Evolutionary conservation across 768 basidiomycete genomes (phyloP), one percentile per base, ranked within the genome.

Genomic region (Boletus pseudopeckii): DNA sequence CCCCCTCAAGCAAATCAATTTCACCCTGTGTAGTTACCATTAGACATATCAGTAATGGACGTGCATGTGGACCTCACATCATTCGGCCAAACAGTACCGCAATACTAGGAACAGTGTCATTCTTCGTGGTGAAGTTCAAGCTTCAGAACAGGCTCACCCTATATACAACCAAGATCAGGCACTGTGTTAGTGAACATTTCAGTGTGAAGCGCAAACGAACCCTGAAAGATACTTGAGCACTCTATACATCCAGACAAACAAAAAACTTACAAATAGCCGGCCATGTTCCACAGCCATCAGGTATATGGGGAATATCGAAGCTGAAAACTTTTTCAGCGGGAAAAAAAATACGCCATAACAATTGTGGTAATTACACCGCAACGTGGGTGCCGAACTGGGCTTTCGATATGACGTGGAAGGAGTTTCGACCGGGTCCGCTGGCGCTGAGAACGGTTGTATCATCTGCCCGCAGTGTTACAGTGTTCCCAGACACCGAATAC

Each of bases 401-500:
- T 36, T 70, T 71, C 15, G 70, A 71, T 45, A 45, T 13, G 34
- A 75, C 53, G 26, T 74, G 66, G 52, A 76, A 74, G 1, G 73
- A 72, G 28, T 71, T 68, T 37, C 74, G 61, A 36, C 74, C 75
- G 0, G 71, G 62, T 7, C 64, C 71, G 7, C 46, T 48, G 8
- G 72, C 5, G 7, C 36, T 58, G 9, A 77, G 64, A 7, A 58
- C 54, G 11, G 75, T 73, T 15, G 56, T 65, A 39, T 64, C 28
- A 38, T 75, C 74, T 4, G 71, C 68, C 1, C 69, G 62, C 20
- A 75, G 51, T 14, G 60, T 67, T 14, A 74, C 63, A 4, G 59
- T 55, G 56, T 80, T 72, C 15, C 74, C 76, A 15, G 74, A 75
- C 4, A 83, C 74, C 54, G 72, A 85, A 3, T 83, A 85, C 45